These are phyloP conservation scores for Gyromitra esculenta DNA, from an alignment of 2,329 filamentous ascomycete species.

Conservation along the genomic window DNA sequence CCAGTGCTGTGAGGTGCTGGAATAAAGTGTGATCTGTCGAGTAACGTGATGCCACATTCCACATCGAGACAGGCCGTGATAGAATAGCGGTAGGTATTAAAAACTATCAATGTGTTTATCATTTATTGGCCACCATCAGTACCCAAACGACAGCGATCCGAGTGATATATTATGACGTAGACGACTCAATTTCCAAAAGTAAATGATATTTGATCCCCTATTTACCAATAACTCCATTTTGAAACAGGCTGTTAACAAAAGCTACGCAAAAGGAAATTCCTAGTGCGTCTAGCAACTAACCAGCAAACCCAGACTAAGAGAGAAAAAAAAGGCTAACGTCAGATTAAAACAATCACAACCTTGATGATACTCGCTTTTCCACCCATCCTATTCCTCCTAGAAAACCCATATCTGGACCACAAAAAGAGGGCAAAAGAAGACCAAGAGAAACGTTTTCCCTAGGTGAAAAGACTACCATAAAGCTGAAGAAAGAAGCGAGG, in stretches of 20 bases:
- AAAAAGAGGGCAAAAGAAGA: constrained; percentile 4
- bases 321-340: background rate
- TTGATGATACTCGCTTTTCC: background rate
- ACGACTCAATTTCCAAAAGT: constrained; percentile 4
- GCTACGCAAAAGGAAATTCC: background rate
- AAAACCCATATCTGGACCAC: constrained; percentile 12
- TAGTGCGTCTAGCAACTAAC: background rate
- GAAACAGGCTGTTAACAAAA: background rate
- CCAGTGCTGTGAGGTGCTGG: background rate
- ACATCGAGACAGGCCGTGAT: background rate
- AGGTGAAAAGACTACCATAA: constrained; percentile 1
- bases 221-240: constrained; percentile 19
- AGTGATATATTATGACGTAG: constrained; percentile 4
- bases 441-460: constrained; percentile 1
- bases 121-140: background rate
- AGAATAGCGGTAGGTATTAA: background rate
- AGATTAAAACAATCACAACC: constrained; percentile 7
- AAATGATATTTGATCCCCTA: constrained; percentile 21
- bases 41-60: constrained; percentile 12
- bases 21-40: background rate
- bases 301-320: background rate
- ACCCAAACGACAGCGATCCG: background rate
- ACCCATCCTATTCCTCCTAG: constrained; percentile 2
- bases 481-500: background rate
- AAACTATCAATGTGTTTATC: background rate